Conservation (phyloP, 306 rosid genomes). For the Hippophae gyantsensis region DNA sequence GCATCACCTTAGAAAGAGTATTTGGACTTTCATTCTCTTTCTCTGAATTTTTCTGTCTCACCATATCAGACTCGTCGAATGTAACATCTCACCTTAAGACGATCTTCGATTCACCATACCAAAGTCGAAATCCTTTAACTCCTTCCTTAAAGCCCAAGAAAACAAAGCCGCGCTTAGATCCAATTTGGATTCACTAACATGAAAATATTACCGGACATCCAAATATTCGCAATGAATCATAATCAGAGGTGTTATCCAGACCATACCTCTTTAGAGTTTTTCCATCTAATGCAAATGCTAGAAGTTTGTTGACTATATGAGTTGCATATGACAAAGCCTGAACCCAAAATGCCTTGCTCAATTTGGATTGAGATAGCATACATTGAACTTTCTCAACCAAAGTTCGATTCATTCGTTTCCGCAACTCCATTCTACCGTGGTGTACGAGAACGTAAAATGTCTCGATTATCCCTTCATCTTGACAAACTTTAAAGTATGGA, state of each 20-base stretch:
- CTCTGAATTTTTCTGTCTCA: no score
- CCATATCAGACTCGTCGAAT: no score
- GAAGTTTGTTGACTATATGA: not conserved
- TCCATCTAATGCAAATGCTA: not conserved
- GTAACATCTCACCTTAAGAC: no score
- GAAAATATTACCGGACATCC: not conserved
- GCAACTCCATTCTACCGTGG: not conserved
- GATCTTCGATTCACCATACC: rapidly evolving
- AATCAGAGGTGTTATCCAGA: not conserved
- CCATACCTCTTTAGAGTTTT: not conserved
- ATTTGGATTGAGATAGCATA: not conserved
- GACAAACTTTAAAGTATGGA: not conserved
- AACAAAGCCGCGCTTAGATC: not conserved
- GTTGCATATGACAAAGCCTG: not conserved
- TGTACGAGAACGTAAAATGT: not conserved
- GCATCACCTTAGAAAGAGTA: no score
- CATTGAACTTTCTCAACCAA: not conserved
- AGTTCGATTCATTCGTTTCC: not conserved
- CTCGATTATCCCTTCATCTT: not conserved
- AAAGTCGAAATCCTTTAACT: no score
- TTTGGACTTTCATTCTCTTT: no score
- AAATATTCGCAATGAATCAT: not conserved
- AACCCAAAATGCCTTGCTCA: constrained; percentile 1
- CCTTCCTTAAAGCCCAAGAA: not conserved
- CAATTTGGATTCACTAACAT: not conserved